These are phyloP conservation scores for Uromyces viciae-fabae DNA, from an alignment of 1,284 basidiomycete genomes.

Conservation along the genomic window DNA sequence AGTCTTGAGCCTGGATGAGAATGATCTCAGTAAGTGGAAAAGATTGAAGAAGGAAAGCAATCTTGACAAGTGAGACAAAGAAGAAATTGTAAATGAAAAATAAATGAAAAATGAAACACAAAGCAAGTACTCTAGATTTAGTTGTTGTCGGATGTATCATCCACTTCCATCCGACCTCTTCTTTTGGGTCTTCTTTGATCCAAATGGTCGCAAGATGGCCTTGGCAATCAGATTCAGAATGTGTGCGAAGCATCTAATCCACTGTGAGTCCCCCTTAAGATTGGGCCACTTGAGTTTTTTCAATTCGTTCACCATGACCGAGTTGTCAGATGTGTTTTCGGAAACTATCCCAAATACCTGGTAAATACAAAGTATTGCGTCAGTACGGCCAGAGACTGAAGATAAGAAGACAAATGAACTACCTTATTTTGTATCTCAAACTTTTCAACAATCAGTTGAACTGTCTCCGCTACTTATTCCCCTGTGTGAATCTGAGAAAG, in stretches of 20 bases:
- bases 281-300: background rate
- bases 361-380: background rate
- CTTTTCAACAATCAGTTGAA: background rate
- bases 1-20: no score
- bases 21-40: no score
- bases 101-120: no score
- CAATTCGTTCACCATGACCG: background rate
- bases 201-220: background rate
- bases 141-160: no score
- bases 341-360: background rate
- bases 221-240: background rate
- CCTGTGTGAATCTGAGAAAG: background rate
- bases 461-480: background rate
- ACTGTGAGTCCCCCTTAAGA: background rate
- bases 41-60: no score
- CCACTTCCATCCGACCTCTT: no score
- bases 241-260: background rate
- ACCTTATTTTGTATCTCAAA: background rate
- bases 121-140: no score
- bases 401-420: background rate
- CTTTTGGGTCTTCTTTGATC: background rate
- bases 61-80: no score
- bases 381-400: background rate
- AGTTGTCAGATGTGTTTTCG: background rate
- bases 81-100: no score